phyloP scores from a whole-genome alignment of 177 flowering plant genomes.

The Vitis hybrid region DNA sequence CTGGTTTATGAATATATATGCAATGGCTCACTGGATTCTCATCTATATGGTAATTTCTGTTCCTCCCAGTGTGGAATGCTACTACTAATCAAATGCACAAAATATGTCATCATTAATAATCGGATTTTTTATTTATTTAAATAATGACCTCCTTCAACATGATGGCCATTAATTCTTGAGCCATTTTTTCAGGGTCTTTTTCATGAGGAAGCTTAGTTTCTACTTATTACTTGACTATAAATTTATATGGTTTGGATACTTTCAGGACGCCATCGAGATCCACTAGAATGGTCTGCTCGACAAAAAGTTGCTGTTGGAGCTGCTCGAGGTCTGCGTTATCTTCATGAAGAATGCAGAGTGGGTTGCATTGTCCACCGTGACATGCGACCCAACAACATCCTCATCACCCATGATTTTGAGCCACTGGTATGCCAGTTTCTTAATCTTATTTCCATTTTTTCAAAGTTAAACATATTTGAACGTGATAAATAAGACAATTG shows the following conservation, averaged over 20 bases:
- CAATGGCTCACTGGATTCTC: conserved; percentile 63
- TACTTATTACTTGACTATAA: background rate
- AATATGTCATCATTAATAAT: background rate
- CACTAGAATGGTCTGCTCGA: conserved; percentile 55
- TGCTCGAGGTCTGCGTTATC: conserved; percentile 61
- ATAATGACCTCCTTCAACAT: too few species aligned
- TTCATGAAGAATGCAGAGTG: conserved; percentile 71
- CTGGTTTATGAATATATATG: conserved; percentile 59
- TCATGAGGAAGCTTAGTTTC: too few species aligned
- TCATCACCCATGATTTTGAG: conserved; percentile 61
- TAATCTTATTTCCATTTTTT: background rate
- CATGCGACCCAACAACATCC: conserved; percentile 69
- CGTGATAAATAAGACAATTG: too few species aligned
- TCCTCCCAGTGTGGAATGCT: background rate
- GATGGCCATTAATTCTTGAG: too few species aligned
- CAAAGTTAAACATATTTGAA: background rate
- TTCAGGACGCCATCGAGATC: conserved; percentile 44
- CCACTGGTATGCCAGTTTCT: conserved; percentile 34
- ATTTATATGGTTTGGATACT: background rate
- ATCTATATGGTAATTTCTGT: conserved; percentile 47
- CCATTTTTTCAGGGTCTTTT: too few species aligned
- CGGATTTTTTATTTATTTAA: too few species aligned
- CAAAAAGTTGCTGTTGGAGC: conserved; percentile 65
- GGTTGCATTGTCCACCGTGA: conserved; percentile 73
- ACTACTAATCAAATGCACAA: background rate